These are phyloP conservation scores for Colletotrichum shisoi DNA, from an alignment of 2,329 filamentous ascomycete species.

Conservation along the genomic window DNA sequence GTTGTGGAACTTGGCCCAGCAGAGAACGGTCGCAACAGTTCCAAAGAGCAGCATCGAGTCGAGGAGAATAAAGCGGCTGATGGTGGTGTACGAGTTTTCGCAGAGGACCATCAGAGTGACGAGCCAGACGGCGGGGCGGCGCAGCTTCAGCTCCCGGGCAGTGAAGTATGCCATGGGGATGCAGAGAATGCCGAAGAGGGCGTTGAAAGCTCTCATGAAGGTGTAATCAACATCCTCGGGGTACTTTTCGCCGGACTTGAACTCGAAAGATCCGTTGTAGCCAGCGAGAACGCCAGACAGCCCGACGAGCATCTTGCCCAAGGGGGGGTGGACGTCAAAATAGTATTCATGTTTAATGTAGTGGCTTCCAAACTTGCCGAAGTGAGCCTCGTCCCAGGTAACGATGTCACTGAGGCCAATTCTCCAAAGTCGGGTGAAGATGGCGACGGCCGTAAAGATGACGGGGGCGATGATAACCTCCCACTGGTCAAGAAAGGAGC, in stretches of 20 bases:
- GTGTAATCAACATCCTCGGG: slow-evolving; percentile 94
- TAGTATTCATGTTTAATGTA: slow-evolving; percentile 99
- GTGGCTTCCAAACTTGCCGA: slow-evolving; percentile 97
- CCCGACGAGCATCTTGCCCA: slow-evolving; percentile 98
- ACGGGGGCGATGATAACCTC: slow-evolving; percentile 68
- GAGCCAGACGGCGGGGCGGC: slow-evolving; percentile 88
- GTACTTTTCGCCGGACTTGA: slow-evolving; percentile 97
- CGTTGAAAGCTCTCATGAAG: slow-evolving; percentile 98
- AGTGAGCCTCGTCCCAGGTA: slow-evolving; percentile 75
- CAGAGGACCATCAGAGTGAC: slow-evolving; percentile 96
- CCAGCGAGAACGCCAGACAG: slow-evolving; percentile 94
- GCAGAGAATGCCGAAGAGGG: slow-evolving; percentile 89
- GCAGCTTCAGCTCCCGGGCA: slow-evolving; percentile 87
- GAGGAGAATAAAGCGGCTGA: slow-evolving; percentile 96
- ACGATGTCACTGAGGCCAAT: slow-evolving; percentile 73
- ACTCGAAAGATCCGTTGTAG: slow-evolving; percentile 99
- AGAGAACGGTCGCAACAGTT: slow-evolving; percentile 96
- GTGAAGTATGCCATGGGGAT: slow-evolving; percentile 96
- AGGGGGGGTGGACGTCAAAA: slow-evolving; percentile 87
- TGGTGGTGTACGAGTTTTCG: slow-evolving; percentile 99
- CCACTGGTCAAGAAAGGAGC: slow-evolving; percentile 69
- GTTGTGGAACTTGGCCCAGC: slow-evolving; percentile 96
- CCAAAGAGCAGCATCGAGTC: slow-evolving; percentile 99
- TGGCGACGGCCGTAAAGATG: slow-evolving; percentile 67
- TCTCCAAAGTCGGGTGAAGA: slow-evolving; percentile 74